Evolutionary conservation across 2,329 filamentous ascomycete genomes (phyloP).

Genomic region (Fusarium veterinarium): DNA sequence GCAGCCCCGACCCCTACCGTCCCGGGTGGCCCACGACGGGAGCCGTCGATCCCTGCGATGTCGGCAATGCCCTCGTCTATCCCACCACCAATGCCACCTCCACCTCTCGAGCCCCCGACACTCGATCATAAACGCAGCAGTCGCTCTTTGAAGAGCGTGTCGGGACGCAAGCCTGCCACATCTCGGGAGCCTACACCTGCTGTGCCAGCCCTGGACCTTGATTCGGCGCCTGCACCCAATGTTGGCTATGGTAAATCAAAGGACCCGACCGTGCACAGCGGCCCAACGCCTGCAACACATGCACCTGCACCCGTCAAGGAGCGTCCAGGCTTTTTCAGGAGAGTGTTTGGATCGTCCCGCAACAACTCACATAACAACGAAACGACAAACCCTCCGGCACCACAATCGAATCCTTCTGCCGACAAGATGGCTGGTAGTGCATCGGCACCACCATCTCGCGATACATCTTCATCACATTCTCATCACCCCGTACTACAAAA

Average conservation of each 20-base stretch:
- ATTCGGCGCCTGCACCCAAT: constrained; percentile 68
- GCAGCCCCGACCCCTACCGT: constrained; percentile 89
- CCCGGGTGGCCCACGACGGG: constrained; percentile 78
- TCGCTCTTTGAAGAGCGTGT: constrained; percentile 65
- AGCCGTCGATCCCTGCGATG: constrained; percentile 48
- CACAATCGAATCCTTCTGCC: constrained; percentile 38
- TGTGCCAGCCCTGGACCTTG: constrained; percentile 54
- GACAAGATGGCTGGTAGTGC: constrained; percentile 62
- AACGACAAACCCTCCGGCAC: constrained; percentile 35
- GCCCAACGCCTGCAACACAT: constrained; percentile 62
- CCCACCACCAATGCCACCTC: constrained; percentile 52
- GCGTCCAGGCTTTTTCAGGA: constrained; percentile 88
- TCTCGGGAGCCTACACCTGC: constrained; percentile 45
- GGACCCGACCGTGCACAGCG: constrained; percentile 58
- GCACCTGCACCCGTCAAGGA: constrained; percentile 67
- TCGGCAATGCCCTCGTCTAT: constrained; percentile 48
- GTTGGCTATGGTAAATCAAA: constrained; percentile 71
- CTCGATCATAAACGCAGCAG: constrained; percentile 67
- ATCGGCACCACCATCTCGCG: constrained; percentile 62
- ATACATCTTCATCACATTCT: constrained; percentile 57
- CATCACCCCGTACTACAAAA: constrained; percentile 75
- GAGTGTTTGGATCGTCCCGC: constrained; percentile 84
- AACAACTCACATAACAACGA: constrained; percentile 52
- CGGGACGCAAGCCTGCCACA: constrained; percentile 48
- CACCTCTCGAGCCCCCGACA: constrained; percentile 53